Conservation (phyloP, 1,139 yeast species). For the Meyerozyma athensensis region DNA sequence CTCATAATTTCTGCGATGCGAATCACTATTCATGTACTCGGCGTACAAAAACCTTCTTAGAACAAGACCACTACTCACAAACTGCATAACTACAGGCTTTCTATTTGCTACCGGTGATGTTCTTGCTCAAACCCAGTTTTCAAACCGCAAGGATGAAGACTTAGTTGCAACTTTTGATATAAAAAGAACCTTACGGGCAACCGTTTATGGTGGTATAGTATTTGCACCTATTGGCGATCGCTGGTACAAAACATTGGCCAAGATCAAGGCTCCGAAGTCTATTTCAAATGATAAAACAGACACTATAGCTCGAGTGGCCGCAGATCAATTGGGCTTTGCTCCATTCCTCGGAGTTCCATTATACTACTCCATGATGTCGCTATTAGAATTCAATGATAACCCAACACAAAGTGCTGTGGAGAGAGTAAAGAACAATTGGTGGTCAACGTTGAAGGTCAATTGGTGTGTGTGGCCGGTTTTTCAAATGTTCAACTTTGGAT, state of each 20-base stretch:
- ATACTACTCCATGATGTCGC: slow-evolving; percentile 64
- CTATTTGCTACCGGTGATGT: slow-evolving; percentile 40
- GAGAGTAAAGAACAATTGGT: slow-evolving; percentile 48
- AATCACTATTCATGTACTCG: slow-evolving; percentile 12
- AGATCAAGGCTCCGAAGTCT: slow-evolving; percentile 10
- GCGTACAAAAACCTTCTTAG: slow-evolving; percentile 27
- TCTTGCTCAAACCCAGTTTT: slow-evolving; percentile 32
- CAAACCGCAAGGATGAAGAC: slow-evolving; percentile 9
- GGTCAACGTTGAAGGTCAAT: slow-evolving; percentile 59
- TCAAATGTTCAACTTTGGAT: slow-evolving; percentile 65
- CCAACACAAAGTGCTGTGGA: slow-evolving; percentile 25
- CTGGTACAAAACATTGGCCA: slow-evolving; percentile 34
- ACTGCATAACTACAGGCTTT: slow-evolving; percentile 35
- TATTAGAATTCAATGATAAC: slow-evolving; percentile 43
- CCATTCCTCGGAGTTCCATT: slow-evolving; percentile 66
- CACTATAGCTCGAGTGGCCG: slow-evolving; percentile 48
- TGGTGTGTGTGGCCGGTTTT: slow-evolving; percentile 89
- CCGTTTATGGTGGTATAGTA: slow-evolving; percentile 31
- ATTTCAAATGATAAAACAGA: slow-evolving; percentile 11
- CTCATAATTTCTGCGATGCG: not conserved
- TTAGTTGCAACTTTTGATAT: slow-evolving; percentile 21
- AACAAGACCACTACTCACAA: slow-evolving; percentile 31
- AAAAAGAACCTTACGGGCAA: slow-evolving; percentile 30
- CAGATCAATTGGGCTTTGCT: slow-evolving; percentile 75
- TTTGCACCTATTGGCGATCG: slow-evolving; percentile 42